These are phyloP conservation scores for Pseudocercospora vitis DNA, from an alignment of 2,329 filamentous ascomycete species.

Conservation along the genomic window DNA sequence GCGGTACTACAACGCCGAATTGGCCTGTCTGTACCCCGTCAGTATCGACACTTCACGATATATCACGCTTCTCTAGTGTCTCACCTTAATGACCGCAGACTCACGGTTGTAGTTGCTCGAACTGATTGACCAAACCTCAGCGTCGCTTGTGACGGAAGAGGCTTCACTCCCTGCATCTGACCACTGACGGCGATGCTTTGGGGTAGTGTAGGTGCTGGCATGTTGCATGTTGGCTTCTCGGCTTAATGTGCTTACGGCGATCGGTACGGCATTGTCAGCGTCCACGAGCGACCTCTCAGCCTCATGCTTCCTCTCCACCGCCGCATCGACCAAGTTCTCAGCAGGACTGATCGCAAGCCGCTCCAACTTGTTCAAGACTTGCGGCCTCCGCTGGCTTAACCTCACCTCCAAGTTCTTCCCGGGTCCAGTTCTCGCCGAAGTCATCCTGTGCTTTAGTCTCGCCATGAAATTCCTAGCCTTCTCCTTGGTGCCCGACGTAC, in stretches of 20 bases:
- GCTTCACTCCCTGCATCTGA: neutral
- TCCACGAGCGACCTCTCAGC: neutral
- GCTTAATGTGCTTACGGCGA: neutral
- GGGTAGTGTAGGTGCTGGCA: neutral
- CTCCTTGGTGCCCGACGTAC: neutral
- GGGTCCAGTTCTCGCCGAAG: too few relatives aligned
- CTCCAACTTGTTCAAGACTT: constrained; percentile 2
- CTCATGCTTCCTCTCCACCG: neutral
- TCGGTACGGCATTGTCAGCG: neutral
- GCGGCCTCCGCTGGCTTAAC: too few relatives aligned
- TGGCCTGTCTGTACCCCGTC: neutral
- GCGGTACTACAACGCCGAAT: neutral
- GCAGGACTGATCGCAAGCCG: neutral
- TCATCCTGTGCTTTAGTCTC: constrained; percentile 2
- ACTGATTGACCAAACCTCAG: neutral
- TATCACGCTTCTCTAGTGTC: neutral
- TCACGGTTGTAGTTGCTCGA: constrained; percentile 6
- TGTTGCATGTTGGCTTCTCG: neutral
- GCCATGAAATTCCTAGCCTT: neutral
- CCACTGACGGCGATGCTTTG: neutral
- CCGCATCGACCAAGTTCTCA: neutral
- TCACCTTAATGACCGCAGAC: constrained; percentile 5
- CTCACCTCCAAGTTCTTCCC: too few relatives aligned
- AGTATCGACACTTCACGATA: neutral
- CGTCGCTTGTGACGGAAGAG: neutral